Base-by-base conservation (phyloP, 2,329 filamentous ascomycete genomes). In the Fusarium sp. region DNA sequence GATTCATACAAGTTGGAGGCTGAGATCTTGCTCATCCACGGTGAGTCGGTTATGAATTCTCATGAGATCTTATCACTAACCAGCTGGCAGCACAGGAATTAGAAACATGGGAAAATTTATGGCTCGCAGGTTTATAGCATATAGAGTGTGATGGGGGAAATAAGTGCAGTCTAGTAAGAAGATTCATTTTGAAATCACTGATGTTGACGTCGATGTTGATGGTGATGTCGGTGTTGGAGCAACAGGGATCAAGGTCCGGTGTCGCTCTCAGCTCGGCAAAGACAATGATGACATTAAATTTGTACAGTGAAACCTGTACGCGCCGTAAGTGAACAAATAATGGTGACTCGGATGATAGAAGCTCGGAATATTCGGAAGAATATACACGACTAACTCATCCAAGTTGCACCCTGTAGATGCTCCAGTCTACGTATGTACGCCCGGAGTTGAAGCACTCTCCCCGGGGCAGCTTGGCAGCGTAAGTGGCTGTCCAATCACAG, bases 401-500 rank as follows among this genome's bases (percentile, higher is more conserved):
- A 2, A 37, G 29, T 35, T 19, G 19, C 4, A 19, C 19, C 4
- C 19, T 4, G 19, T 19, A 19, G 61, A 44, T 37, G 31, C 44
- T 47, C 35, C 48, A 19, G 23, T 25, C 23, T 25, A 25, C 19
- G 3, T 19, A 4, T 19, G n/a, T n/a, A n/a, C 4, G 25, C 53
- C 27, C 61, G 61, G 61, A 65, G 45, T 65, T 62, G 57, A 27
- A 65, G 51, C 36, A 58, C 41, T 37, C 42, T 25, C 61, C 61
- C 61, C 61, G 61, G 13, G 5, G 14, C 43, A 49, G 13, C 42
- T 37, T 35, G 37, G 48, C 51, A n/a, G 8, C 37, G 45, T 41
- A 51, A 27, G 50, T 57, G 59, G 62, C 48, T 51, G 35, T 13
- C 45, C 54, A 71, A 71, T 70, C 27, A 65, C 2, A 21, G 5